Percentiles rank a stretch among this genome's conserved stretches.
Conservation (phyloP, 2,329 filamentous ascomycete species). For the Phaeosphaeria sp. region DNA sequence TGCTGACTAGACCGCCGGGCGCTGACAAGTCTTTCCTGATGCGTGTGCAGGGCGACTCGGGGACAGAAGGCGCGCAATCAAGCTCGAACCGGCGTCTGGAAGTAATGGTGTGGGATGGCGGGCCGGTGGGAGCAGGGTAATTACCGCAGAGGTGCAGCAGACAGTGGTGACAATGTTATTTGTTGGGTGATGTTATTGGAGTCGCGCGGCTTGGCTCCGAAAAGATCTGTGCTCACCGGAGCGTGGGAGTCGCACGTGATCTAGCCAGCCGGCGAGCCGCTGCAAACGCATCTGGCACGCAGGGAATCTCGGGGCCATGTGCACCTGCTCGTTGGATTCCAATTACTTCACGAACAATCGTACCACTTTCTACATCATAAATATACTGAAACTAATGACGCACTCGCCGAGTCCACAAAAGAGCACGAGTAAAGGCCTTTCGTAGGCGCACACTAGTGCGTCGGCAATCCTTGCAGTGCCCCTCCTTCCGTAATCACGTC, state of each 20-base stretch:
- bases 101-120: conserved; percentile 28
- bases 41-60: conserved; percentile 5
- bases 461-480: conserved; percentile 18
- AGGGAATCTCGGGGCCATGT: background rate
- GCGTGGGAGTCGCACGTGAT: conserved; percentile 15
- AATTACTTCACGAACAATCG: background rate
- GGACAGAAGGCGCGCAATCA: conserved; percentile 9
- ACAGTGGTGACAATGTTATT: conserved; percentile 16
- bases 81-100: conserved; percentile 22
- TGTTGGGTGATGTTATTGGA: conserved; percentile 23
- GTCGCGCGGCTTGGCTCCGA: conserved; percentile 13
- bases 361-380: background rate
- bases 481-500: conserved; percentile 25
- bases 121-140: conserved; percentile 27
- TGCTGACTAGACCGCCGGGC: conserved; percentile 14
- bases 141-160: conserved; percentile 22
- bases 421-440: background rate
- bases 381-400: background rate
- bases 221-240: conserved; percentile 1
- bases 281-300: background rate
- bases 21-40: conserved; percentile 16
- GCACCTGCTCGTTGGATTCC: background rate
- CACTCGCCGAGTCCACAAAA: background rate
- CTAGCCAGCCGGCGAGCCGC: conserved; percentile 2
- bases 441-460: conserved; percentile 6